Conservation (phyloP, 805 yeast genomes). For the Wickerhamiella domercqiae region DNA sequence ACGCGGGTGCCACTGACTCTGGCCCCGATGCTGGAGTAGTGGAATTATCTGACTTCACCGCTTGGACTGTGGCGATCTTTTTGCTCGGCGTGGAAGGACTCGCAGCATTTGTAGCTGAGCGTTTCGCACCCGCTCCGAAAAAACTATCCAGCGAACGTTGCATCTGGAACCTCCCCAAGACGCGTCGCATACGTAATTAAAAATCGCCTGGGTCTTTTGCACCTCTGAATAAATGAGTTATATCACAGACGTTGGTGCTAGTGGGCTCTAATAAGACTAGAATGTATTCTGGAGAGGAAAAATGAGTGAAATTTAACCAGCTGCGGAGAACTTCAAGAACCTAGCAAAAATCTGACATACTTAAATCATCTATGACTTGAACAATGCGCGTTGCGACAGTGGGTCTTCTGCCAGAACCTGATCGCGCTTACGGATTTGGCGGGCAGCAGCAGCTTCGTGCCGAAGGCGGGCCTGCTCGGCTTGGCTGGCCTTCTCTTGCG, state of each 20-base stretch:
- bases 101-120: constrained; percentile 4
- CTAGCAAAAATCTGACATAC: too few relatives aligned
- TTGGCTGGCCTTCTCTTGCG: constrained; percentile 65
- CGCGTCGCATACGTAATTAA: too few relatives aligned
- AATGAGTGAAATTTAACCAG: too few relatives aligned
- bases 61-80: not conserved
- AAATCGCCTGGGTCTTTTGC: too few relatives aligned
- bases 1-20: not conserved
- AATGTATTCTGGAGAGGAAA: too few relatives aligned
- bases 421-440: constrained; percentile 63
- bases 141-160: constrained; percentile 17
- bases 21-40: not conserved
- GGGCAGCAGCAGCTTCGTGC: constrained; percentile 60
- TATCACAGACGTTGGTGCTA: too few relatives aligned
- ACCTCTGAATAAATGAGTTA: too few relatives aligned
- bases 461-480: constrained; percentile 69
- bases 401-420: constrained; percentile 65
- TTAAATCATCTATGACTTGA: too few relatives aligned
- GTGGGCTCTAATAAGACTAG: too few relatives aligned
- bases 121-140: constrained; percentile 11
- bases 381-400: constrained; percentile 58
- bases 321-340: too few relatives aligned
- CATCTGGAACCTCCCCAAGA: constrained; percentile 8
- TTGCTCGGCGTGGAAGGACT: constrained; percentile 3
- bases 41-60: not conserved